Percentiles rank a stretch among this genome's conserved stretches.
phyloP scores from a whole-genome alignment of 306 rosid species.

The Bauhinia variegata region DNA sequence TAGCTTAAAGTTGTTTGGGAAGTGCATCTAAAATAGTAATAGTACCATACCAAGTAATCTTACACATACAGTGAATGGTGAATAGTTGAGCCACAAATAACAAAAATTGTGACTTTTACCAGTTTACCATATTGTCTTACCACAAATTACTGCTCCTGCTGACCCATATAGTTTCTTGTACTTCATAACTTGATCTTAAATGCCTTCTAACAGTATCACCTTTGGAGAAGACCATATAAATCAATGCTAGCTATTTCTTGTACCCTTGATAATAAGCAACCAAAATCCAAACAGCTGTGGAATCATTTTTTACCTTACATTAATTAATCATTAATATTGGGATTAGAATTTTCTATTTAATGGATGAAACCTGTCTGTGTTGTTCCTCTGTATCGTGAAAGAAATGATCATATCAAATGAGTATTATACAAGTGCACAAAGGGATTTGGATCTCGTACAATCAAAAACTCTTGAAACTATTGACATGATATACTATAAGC shows the following conservation, averaged over 20 bases:
- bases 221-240: conserved; percentile 9
- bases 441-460: no score
- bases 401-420: no score
- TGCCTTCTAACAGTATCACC: not conserved
- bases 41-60: not conserved
- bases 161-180: not conserved
- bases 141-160: not conserved
- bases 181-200: not conserved
- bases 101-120: not conserved
- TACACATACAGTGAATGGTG: conserved; percentile 3
- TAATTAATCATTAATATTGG: no score
- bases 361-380: not conserved
- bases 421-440: conserved; percentile 6
- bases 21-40: conserved; percentile 6
- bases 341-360: no score
- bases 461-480: no score
- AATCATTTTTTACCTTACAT: no score
- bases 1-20: conserved; percentile 25
- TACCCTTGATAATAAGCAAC: not conserved
- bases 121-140: conserved; percentile 29
- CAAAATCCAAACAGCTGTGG: no score
- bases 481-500: no score
- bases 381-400: not conserved
- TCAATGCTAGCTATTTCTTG: not conserved
- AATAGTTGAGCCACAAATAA: conserved; percentile 10